Base-by-base conservation (phyloP, 768 basidiomycete genomes). In the Lactarius quietus region DNA sequence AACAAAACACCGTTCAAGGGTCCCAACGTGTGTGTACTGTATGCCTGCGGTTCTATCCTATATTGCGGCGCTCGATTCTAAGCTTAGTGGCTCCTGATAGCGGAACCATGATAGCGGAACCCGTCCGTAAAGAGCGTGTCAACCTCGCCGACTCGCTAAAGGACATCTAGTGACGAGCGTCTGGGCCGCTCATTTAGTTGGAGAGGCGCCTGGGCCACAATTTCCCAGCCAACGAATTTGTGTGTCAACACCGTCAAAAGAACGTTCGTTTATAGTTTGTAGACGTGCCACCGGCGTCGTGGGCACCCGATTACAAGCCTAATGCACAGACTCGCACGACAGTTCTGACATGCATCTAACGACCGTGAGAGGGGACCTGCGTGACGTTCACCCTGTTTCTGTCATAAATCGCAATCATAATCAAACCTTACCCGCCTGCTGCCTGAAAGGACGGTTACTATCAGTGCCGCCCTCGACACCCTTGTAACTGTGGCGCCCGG, bases 371-470 rank as follows among this genome's bases (percentile, higher is more conserved):
- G 26, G 61, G 28, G 10, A 29, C 2, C 14, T 23, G 23, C n/a
- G 45, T 48, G 58, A 59, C 26, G 63, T n/a, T 26, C 18, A 65
- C 64, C 64, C 64, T 38, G 41, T 60, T 65, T 65, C 64, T 65
- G 58, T 65, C 63, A 56, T 33, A 35, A 35, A 18, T 43, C 51
- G 33, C 28, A 29, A 48, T 58, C 57, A 29, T 39, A 59, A 64
- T 64, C 63, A 59, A 59, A 64, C 63, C 63, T 64, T 59, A 59
- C 52, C 31, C 31, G 52, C 57, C 48, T 51, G 48, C 48, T 23
- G 23, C 23, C 29, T 33, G n/a, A 33, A 18, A 18, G n/a, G 26
- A 43, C 51, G 38, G 26, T 52, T 51, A 51, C 48, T 51, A 15
- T 51, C 57, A 48, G 39, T 35, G 63, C 31, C 38, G 36, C 7